A percentile compares a stretch with the other conserved stretches of the same genome.
phyloP scores from a whole-genome alignment of 2,329 filamentous ascomycete genomes.

The Calonectria pseudoreteaudii region DNA sequence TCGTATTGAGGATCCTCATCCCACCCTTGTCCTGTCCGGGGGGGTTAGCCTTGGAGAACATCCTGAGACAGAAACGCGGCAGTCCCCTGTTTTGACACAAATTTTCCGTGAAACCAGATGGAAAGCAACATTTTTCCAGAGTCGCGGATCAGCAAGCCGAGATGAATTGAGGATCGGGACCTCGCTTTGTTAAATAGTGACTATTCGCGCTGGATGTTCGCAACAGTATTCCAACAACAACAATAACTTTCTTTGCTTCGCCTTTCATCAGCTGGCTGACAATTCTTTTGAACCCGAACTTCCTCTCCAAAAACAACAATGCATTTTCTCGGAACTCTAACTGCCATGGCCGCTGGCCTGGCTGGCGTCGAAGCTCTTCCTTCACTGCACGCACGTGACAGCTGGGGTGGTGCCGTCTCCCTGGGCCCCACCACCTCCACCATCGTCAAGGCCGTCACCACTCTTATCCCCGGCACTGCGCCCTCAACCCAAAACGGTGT shows the following conservation, averaged over 20 bases:
- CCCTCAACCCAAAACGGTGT: constrained; percentile 30
- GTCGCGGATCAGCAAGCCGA: background rate
- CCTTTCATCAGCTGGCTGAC: constrained; percentile 17
- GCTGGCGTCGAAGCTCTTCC: constrained; percentile 23
- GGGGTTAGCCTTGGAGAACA: background rate
- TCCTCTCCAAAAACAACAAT: constrained; percentile 5
- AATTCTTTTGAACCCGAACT: background rate
- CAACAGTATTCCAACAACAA: background rate
- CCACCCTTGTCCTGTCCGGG: background rate
- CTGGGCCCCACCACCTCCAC: constrained; percentile 35
- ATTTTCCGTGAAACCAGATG: constrained; percentile 4
- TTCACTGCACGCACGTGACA: constrained; percentile 20
- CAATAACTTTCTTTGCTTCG: background rate
- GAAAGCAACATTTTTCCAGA: constrained; percentile 2
- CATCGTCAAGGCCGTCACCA: constrained; percentile 38
- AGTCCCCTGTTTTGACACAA: constrained; percentile 13
- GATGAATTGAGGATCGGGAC: background rate
- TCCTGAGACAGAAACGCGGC: constrained; percentile 18
- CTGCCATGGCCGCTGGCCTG: constrained; percentile 27
- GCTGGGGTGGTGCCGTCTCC: constrained; percentile 36
- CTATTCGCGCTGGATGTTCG: background rate
- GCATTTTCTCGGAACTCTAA: constrained; percentile 24
- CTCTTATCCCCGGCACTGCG: constrained; percentile 29
- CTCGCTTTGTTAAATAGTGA: background rate
- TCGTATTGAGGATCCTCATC: background rate